A percentile compares a stretch with the other conserved stretches of the same genome.
Evolutionary conservation across 2,329 filamentous ascomycete species (phyloP).

Genomic region (Ascochyta viciae-villosae): DNA sequence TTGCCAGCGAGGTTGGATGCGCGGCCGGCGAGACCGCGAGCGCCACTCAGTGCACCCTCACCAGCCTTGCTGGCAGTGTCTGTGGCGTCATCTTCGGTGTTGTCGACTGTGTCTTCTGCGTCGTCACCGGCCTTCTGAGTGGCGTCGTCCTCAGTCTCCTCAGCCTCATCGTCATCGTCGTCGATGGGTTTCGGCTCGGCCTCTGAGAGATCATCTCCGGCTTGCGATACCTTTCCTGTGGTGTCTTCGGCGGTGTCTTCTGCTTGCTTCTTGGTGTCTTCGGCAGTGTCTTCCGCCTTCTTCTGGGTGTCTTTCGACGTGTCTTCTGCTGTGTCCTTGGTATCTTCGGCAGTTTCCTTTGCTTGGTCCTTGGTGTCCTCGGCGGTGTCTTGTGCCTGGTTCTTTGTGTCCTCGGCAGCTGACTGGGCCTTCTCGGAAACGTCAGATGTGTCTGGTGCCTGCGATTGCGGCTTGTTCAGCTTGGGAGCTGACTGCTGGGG

Average conservation of each 20-base stretch:
- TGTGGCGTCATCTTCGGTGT: slow-evolving; percentile 50
- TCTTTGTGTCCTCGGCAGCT: slow-evolving; percentile 44
- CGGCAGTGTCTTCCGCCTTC: slow-evolving; percentile 56
- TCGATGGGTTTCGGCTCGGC: slow-evolving; percentile 56
- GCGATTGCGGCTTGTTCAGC: slow-evolving; percentile 50
- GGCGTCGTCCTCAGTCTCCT: slow-evolving; percentile 46
- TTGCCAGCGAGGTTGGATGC: slow-evolving; percentile 56
- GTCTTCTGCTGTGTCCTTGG: slow-evolving; percentile 46
- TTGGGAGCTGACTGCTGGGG: slow-evolving; percentile 51
- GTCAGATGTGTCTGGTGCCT: slow-evolving; percentile 45
- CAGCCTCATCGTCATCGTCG: slow-evolving; percentile 39
- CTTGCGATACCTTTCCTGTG: slow-evolving; percentile 57
- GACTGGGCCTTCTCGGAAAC: slow-evolving; percentile 41
- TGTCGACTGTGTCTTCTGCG: slow-evolving; percentile 51
- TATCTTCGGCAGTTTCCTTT: slow-evolving; percentile 44
- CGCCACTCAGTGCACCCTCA: slow-evolving; percentile 52
- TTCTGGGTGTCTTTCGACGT: slow-evolving; percentile 49
- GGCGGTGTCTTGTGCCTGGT: slow-evolving; percentile 45
- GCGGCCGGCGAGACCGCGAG: slow-evolving; percentile 56
- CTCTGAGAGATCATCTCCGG: slow-evolving; percentile 54
- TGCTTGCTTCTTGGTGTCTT: slow-evolving; percentile 54
- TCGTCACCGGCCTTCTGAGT: slow-evolving; percentile 56
- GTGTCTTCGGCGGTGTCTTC: slow-evolving; percentile 52
- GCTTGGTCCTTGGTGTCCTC: slow-evolving; percentile 43
- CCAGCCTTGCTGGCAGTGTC: slow-evolving; percentile 45